Percentiles rank a stretch among this genome's conserved stretches.
phyloP scores from a whole-genome alignment of 2,329 filamentous ascomycete genomes.

The Drechslerella dactyloides region DNA sequence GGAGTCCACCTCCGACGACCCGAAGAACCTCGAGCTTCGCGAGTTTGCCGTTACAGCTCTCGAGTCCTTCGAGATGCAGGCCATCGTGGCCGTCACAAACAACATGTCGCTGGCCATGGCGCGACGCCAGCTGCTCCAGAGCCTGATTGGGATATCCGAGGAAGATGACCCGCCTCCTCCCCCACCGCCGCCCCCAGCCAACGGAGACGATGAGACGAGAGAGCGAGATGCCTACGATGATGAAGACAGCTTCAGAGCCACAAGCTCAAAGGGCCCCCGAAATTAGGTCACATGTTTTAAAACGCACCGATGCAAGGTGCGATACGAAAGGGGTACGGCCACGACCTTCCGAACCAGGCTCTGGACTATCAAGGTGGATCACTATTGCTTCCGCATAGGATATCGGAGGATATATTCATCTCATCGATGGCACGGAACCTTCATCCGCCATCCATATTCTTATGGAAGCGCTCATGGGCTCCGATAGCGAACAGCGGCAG shows the following conservation, averaged over 20 bases:
- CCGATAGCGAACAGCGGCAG: constrained; percentile 63
- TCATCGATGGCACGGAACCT: neutral
- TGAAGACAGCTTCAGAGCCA: constrained; percentile 16
- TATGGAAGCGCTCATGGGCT: constrained; percentile 63
- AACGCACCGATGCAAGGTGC: neutral
- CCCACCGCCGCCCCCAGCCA: neutral
- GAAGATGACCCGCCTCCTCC: constrained; percentile 16
- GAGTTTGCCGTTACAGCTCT: constrained; percentile 43
- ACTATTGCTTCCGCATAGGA: neutral
- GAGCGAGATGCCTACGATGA: constrained; percentile 17
- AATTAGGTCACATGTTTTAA: constrained; percentile 10
- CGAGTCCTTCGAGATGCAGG: constrained; percentile 47
- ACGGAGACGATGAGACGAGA: constrained; percentile 15
- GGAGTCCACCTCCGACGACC: constrained; percentile 40
- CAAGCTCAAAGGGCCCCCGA: constrained; percentile 33
- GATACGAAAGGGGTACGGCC: neutral
- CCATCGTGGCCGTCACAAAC: constrained; percentile 39
- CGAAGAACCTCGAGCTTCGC: constrained; percentile 39
- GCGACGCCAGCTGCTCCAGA: constrained; percentile 40
- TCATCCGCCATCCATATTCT: constrained; percentile 34
- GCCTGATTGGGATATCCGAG: constrained; percentile 28
- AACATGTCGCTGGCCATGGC: constrained; percentile 33
- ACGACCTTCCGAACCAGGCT: neutral
- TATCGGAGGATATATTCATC: constrained; percentile 3
- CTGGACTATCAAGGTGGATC: neutral